Percentiles rank a stretch among this genome's conserved stretches.
These are phyloP conservation scores for Candida maltosa DNA, from an alignment of 805 yeast species.

Conservation along the genomic window DNA sequence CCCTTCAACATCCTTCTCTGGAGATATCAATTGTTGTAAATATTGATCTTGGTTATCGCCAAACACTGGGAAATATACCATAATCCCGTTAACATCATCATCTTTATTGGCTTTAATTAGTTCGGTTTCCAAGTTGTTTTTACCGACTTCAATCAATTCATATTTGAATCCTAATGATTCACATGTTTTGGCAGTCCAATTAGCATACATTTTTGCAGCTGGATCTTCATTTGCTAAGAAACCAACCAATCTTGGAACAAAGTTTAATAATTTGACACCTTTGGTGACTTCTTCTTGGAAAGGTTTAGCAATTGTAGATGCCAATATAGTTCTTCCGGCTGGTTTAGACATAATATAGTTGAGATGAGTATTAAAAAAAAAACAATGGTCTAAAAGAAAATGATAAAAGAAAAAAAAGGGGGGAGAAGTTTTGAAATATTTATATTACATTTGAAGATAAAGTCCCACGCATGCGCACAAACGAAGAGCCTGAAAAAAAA, in stretches of 20 bases:
- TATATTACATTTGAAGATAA: too few relatives aligned
- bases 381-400: background rate
- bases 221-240: constrained; percentile 91
- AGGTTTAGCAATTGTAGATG: constrained; percentile 82
- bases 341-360: constrained; percentile 18
- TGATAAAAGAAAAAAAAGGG: constrained; percentile 1
- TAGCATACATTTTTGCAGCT: constrained; percentile 92
- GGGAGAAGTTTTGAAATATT: background rate
- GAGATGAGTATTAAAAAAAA: background rate
- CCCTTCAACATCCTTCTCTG: constrained; percentile 95
- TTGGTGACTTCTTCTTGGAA: constrained; percentile 68
- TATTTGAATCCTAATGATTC: constrained; percentile 82
- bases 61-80: constrained; percentile 96
- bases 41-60: constrained; percentile 95
- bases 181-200: constrained; percentile 92
- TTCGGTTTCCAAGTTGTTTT: constrained; percentile 81
- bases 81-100: constrained; percentile 78
- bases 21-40: constrained; percentile 86
- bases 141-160: constrained; percentile 68
- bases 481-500: background rate
- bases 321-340: constrained; percentile 80
- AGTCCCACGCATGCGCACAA: background rate
- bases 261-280: constrained; percentile 50
- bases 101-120: constrained; percentile 81
- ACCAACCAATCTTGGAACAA: constrained; percentile 81